Evolutionary conservation across 768 basidiomycete genomes (phyloP), one percentile per base, ranked within the genome.

Genomic region (Infundibulicybe gibba): DNA sequence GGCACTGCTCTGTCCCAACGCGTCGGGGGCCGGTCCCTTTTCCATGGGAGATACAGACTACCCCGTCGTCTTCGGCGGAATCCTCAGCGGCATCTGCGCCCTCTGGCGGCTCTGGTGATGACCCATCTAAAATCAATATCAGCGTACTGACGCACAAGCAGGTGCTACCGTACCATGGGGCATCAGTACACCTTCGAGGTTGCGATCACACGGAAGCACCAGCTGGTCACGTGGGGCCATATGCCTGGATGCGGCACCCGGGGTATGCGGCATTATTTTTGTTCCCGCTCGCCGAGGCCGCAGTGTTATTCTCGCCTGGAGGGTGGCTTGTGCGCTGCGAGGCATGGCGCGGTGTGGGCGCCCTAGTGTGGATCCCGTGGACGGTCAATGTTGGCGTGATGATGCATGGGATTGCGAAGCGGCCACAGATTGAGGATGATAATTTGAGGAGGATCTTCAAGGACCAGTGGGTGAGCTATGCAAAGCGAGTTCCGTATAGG

Each of bases 381-480:
- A 42, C 30, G 33, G 3, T 46, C 13, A 25, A 38, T 14, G 39
- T n/a, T 34, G 21, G 32, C 2, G 32, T 33, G 10, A 35, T 43
- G 13, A 39, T 53, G 2, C 33, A 40, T 25, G 34, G n/a, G 15
- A 35, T 54, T 15, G 13, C 46, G 10, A 17, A 21, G 31, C 33
- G 58, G 32, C 47, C 44, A 15, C 13, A 20, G 16, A 44, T 41
- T 10, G 60, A 74, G 49, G 71, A 75, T 52, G 48, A 58, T 39
- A 54, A 67, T 20, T 51, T 75, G 54, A 60, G 56, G 42, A 53
- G 60, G 32, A 57, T 59, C 3, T 72, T 73, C 58, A 67, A 68
- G 3, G 49, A 56, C 15, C 59, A 67, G 40, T 62, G 67, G 63
- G 65, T 68, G 32, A 55, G 53, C 9, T 77, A 70, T 60, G 64